Evolutionary conservation across 192 early-diverging fungal species (phyloP), one percentile per base, ranked within the genome.

Genomic region (Coemansia pectinata): DNA sequence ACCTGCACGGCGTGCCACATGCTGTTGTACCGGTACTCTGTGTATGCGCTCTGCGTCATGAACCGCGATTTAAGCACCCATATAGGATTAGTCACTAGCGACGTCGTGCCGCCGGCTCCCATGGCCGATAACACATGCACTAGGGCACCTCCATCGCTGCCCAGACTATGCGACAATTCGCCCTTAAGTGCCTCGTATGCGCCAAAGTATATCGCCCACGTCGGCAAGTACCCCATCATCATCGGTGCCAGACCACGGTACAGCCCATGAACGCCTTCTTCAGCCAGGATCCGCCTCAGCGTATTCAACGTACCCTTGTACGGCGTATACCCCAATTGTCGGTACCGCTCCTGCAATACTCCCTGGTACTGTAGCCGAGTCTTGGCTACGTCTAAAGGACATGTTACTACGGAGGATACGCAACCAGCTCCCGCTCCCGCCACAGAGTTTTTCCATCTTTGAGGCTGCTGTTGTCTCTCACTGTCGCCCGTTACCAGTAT

Each of bases 301-400:
- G 91, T 89, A 62, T 87, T 81, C 72, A 83, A 17, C 5, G 88
- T 90, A 15, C 83, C 78, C 34, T 48, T 52, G 63, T 83, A 86
- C 40, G 78, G 75, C 59, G 44, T 62, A 63, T 70, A 75, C 21
- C 74, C 74, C 34, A 44, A 19, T 42, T 66, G 38, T 21, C 21
- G 58, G 66, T 72, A 72, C 33, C 58, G 65, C 41, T 64, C 66
- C 17, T 72, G 71, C 39, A 83, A 57, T 9, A 76, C 67, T 25
- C 76, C 78, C 72, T 96, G 93, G 75, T 98, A 95, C 81, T 98
- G 96, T 58, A 97, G 81, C 40, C 96, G 85, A 25, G 95, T 92
- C 69, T 98, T 98, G 50, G 96, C 91, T 23, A 98, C 93, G 77
- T 98, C 96, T 29, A 98, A 78, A 5, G 96, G 96, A 77, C 93